phyloP scores from a whole-genome alignment of 2,329 filamentous ascomycete species.

The Ophiostoma ips region DNA sequence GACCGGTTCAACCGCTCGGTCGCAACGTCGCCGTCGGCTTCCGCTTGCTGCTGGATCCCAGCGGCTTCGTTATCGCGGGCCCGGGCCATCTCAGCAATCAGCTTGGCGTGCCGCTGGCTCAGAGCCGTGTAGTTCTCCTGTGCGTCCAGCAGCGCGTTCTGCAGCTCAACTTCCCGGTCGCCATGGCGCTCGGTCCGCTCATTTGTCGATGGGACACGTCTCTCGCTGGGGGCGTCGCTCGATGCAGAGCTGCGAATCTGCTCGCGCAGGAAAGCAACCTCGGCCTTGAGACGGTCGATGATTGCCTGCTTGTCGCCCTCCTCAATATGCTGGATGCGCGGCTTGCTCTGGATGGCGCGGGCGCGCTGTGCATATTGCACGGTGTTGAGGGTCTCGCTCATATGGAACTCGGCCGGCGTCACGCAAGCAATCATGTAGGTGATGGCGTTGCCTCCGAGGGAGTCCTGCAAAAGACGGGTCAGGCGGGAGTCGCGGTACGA shows the following conservation, averaged over 20 bases:
- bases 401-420: slow-evolving; percentile 88
- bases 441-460: slow-evolving; percentile 88
- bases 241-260: slow-evolving; percentile 74
- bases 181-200: slow-evolving; percentile 68
- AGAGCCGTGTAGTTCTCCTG: slow-evolving; percentile 92
- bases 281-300: slow-evolving; percentile 85
- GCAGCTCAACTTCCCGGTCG: slow-evolving; percentile 77
- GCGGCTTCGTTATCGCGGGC: slow-evolving; percentile 56
- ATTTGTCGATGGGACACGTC: slow-evolving; percentile 40
- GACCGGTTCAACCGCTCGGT: slow-evolving; percentile 85
- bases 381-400: slow-evolving; percentile 95
- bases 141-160: slow-evolving; percentile 81
- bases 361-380: slow-evolving; percentile 95
- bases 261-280: slow-evolving; percentile 84
- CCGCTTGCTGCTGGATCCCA: slow-evolving; percentile 44
- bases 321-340: slow-evolving; percentile 85
- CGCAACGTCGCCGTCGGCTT: slow-evolving; percentile 59
- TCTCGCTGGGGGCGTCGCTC: slow-evolving; percentile 39
- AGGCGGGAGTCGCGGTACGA: slow-evolving; percentile 98
- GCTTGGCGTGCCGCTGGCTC: slow-evolving; percentile 83
- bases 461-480: slow-evolving; percentile 89
- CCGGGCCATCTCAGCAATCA: slow-evolving; percentile 86
- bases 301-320: slow-evolving; percentile 88
- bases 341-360: slow-evolving; percentile 93
- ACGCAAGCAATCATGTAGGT: slow-evolving; percentile 99